Conservation (phyloP, 768 basidiomycete species). For the Daedaleopsis sinensis region DNA sequence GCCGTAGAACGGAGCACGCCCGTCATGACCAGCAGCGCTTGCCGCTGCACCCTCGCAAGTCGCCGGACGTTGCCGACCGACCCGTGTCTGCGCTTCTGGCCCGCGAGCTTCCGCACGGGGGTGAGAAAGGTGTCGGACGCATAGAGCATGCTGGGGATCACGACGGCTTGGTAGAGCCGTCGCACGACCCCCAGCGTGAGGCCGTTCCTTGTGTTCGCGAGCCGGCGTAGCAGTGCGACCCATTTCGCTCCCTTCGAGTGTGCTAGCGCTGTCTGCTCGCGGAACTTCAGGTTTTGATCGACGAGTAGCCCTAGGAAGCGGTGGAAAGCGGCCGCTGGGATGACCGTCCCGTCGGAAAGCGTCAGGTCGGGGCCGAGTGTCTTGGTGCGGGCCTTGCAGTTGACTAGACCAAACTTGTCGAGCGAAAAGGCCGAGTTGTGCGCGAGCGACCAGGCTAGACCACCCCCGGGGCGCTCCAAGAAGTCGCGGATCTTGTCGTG, state of each 20-base stretch:
- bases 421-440: no score
- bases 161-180: conserved; percentile 28
- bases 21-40: conserved; percentile 17
- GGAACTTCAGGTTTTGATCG: conserved; percentile 34
- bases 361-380: background rate
- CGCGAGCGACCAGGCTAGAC: no score
- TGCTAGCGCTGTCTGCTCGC: conserved; percentile 19
- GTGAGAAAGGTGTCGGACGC: conserved; percentile 12
- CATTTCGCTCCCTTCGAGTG: conserved; percentile 24
- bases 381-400: background rate
- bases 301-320: conserved; percentile 37
- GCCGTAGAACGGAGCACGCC: background rate
- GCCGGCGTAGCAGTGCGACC: conserved; percentile 21
- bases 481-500: conserved; percentile 1
- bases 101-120: background rate
- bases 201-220: conserved; percentile 27
- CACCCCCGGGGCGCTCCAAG: no score
- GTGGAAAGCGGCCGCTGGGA: conserved; percentile 20
- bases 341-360: background rate
- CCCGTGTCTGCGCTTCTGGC: background rate
- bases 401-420: conserved; percentile 15
- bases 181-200: conserved; percentile 17
- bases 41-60: conserved; percentile 19
- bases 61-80: conserved; percentile 1
- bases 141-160: conserved; percentile 35